phyloP scores from a whole-genome alignment of 208 protist species.

The Crithidia acanthocephali region DNA sequence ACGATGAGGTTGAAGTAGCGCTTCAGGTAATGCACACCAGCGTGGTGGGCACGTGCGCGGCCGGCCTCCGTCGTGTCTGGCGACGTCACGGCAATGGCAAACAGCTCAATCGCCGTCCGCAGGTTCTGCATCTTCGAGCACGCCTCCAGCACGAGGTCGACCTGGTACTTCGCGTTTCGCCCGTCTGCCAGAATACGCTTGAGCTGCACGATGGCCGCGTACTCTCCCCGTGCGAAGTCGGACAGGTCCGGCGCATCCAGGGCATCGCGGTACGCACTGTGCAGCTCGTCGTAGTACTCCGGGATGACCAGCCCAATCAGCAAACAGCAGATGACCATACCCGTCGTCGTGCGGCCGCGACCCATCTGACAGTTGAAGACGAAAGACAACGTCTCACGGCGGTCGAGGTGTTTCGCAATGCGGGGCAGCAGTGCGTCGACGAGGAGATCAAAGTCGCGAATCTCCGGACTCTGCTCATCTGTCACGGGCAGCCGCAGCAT shows the following conservation, averaged over 20 bases:
- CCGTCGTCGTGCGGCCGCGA: slow-evolving; percentile 87
- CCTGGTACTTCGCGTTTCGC: slow-evolving; percentile 68
- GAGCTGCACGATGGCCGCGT: slow-evolving; percentile 78
- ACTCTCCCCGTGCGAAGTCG: slow-evolving; percentile 69
- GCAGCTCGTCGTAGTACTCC: slow-evolving; percentile 87
- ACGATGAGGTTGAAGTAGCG: slow-evolving; percentile 91
- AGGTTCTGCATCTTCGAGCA: slow-evolving; percentile 91
- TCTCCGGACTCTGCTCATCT: slow-evolving; percentile 86
- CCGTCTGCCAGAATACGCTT: slow-evolving; percentile 82
- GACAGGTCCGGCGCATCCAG: slow-evolving; percentile 60
- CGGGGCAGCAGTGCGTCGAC: slow-evolving; percentile 66
- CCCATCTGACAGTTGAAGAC: slow-evolving; percentile 94
- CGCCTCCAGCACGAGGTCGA: slow-evolving; percentile 86
- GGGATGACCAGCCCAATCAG: slow-evolving; percentile 84
- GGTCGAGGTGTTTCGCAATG: slow-evolving; percentile 74
- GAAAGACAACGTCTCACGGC: slow-evolving; percentile 82
- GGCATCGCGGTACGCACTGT: slow-evolving; percentile 62
- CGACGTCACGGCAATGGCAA: slow-evolving; percentile 65
- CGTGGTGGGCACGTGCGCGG: slow-evolving; percentile 82
- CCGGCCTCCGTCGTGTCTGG: slow-evolving; percentile 74
- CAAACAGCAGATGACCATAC: slow-evolving; percentile 90
- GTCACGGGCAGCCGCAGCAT: slow-evolving; percentile 85
- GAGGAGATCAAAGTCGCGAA: slow-evolving; percentile 80
- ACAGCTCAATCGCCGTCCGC: slow-evolving; percentile 83
- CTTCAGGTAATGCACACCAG: slow-evolving; percentile 85